Conservation (phyloP, 1,284 basidiomycete species). For the Schizopora paradoxa region DNA sequence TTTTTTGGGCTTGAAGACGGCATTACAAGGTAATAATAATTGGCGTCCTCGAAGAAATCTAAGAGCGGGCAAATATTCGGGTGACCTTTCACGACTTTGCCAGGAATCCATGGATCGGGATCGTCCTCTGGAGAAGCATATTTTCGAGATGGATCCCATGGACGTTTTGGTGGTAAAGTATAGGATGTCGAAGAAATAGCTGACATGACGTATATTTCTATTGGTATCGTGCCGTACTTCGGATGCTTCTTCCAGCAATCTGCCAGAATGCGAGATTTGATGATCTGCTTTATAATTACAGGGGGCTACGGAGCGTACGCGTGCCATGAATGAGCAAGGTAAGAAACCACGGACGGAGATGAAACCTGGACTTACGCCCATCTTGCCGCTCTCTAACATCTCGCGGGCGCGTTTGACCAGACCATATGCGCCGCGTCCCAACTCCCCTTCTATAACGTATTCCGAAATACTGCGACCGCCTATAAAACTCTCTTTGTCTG, state of each 20-base stretch:
- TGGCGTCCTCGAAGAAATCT: conserved; percentile 96
- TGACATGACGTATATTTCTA: conserved; percentile 98
- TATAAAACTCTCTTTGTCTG: conserved; percentile 43
- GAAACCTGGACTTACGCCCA: conserved; percentile 72
- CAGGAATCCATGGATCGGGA: conserved; percentile 53
- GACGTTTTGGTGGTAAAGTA: conserved; percentile 62
- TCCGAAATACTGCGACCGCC: conserved; percentile 68
- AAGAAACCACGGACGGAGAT: conserved; percentile 13
- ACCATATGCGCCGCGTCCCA: conserved; percentile 96
- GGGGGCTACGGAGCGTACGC: conserved; percentile 42
- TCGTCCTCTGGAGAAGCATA: conserved; percentile 28
- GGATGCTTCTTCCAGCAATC: conserved; percentile 99
- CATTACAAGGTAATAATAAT: conserved; percentile 91
- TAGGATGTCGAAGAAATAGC: conserved; percentile 76
- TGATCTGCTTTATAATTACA: conserved; percentile 95
- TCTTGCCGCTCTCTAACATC: conserved; percentile 66
- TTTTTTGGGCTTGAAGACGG: conserved; percentile 65
- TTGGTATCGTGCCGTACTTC: conserved; percentile 92
- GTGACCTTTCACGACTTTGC: conserved; percentile 71
- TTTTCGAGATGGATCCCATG: conserved; percentile 72
- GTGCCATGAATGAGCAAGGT: conserved; percentile 11
- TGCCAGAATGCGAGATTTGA: conserved; percentile 96
- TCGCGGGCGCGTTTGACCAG: conserved; percentile 89
- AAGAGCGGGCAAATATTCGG: conserved; percentile 91
- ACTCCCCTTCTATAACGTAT: conserved; percentile 80